Evolutionary conservation across 192 early-diverging fungal genomes (phyloP).

Genomic region (Geranomyces variabilis): DNA sequence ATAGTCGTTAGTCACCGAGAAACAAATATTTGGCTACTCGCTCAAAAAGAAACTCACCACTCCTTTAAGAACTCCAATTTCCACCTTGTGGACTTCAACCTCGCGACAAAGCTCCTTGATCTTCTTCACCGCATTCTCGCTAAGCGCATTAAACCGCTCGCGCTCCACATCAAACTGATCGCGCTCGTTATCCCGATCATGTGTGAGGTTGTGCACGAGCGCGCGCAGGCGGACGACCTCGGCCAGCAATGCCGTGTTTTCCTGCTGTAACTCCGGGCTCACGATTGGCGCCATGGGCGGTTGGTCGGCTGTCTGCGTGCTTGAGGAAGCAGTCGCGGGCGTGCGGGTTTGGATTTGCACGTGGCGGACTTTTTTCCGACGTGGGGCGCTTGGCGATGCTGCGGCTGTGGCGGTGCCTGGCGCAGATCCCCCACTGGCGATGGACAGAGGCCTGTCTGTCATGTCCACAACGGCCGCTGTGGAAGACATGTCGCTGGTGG

Average conservation of each 20-base stretch:
- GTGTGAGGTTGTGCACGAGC: conserved; percentile 9
- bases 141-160: conserved; percentile 45
- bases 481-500: not conserved
- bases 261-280: not conserved
- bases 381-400: conserved; percentile 16
- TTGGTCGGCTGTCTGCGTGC: conserved; percentile 22
- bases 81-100: conserved; percentile 35
- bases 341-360: conserved; percentile 54
- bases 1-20: too few species aligned
- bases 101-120: conserved; percentile 46
- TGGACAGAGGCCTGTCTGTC: not conserved
- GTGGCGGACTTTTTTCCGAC: conserved; percentile 47
- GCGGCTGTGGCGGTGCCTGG: conserved; percentile 10
- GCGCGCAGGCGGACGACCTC: conserved; percentile 31
- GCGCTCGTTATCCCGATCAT: conserved; percentile 25
- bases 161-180: conserved; percentile 32
- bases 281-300: conserved; percentile 8
- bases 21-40: too few species aligned
- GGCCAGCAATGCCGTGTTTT: conserved; percentile 23
- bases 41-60: not conserved
- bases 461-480: not conserved
- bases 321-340: conserved; percentile 19
- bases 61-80: not conserved
- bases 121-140: conserved; percentile 47
- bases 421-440: not conserved